Evolutionary conservation across 768 basidiomycete species (phyloP), one percentile per base, ranked within the genome.

Genomic region (Lentinula guzmanii): DNA sequence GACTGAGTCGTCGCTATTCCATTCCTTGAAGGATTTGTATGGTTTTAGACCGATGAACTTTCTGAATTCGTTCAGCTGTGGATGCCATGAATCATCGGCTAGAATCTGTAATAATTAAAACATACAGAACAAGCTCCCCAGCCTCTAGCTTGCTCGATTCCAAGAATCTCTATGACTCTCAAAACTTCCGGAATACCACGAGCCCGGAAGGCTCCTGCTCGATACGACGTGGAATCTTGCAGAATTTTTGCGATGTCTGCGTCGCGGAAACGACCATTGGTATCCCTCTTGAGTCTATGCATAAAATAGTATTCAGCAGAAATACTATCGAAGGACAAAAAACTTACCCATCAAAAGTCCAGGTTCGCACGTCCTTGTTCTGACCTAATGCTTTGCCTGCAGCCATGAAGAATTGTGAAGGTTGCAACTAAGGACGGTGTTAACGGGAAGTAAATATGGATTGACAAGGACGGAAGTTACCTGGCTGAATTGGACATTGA

Each of bases 121-220:
- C 63, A 39, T 52, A 68, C 64, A 4, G 80, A 78, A 65, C 82
- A 82, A 1, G 79, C 76, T 35, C 84, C 84, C 84, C 85, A 86
- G 5, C 64, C 63, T 48, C 86, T 70, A 3, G 80, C 77, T 69
- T 85, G 83, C 52, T 75, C 69, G 43, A 87, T 85, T 1, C 79
- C 80, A 72, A 86, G 71, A 15, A 85, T 79, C 67, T 87, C 86
- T 31, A 85, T 74, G 48, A 83, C 67, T 13, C 81, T 70, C 63
- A 86, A 66, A 3, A 75, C 77, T 2, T 67, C 69, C 0, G 84
- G 82, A 0, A 79, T 79, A 3, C 80, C 79, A 2, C 78, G 77
- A 18, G 77, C 82, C 33, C 80, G 68, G 69, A 77, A 83, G 13
- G 79, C 72, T 7, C 79, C 77, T 10, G 83, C 82, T 7, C 76